Evolutionary conservation across 306 rosid species (phyloP).

Genomic region (Lotus japonicus): DNA sequence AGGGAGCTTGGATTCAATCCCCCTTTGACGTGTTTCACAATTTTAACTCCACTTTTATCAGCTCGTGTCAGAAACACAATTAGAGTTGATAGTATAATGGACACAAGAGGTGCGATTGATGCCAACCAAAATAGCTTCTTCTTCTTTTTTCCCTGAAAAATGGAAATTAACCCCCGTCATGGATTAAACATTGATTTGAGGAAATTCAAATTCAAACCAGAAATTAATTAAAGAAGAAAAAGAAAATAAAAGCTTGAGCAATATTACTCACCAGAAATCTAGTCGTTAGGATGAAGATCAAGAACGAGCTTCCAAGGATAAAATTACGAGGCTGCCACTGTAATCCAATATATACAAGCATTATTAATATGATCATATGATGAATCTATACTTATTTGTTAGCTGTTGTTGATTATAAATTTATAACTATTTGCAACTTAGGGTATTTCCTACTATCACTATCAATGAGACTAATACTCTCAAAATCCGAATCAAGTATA

Average conservation of each 20-base stretch:
- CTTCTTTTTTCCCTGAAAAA: conserved; percentile 50
- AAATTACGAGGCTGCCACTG: conserved; percentile 65
- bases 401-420: too few species aligned
- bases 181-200: too few species aligned
- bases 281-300: conserved; percentile 52
- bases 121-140: conserved; percentile 76
- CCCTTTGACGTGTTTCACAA: conserved; percentile 67
- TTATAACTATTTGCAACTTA: too few species aligned
- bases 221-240: too few species aligned
- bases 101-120: conserved; percentile 65
- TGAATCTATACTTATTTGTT: too few species aligned
- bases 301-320: conserved; percentile 61
- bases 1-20: conserved; percentile 79
- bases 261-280: conserved; percentile 53
- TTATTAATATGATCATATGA: too few species aligned
- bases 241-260: neutral
- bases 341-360: too few species aligned
- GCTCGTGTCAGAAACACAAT: conserved; percentile 55
- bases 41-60: conserved; percentile 61
- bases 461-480: too few species aligned
- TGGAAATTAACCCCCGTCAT: too few species aligned
- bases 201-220: too few species aligned
- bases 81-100: conserved; percentile 58
- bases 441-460: too few species aligned
- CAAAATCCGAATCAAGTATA: too few species aligned